Conservation (phyloP, 768 basidiomycete species). For the Tubosaeta brunneosetosa region DNA sequence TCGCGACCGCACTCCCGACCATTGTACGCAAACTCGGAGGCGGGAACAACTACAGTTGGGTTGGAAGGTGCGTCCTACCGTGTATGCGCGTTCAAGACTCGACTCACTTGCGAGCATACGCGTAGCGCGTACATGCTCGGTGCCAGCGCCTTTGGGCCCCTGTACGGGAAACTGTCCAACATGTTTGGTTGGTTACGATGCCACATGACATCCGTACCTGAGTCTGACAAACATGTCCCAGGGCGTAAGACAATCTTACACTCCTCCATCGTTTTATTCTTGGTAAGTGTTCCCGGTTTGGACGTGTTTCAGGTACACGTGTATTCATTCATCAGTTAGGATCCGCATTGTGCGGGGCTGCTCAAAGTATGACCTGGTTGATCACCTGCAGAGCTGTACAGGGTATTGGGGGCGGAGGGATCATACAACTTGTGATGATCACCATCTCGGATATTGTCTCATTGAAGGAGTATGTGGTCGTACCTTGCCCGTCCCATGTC, state of each 20-base stretch:
- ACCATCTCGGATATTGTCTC: constrained; percentile 80
- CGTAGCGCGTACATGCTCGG: constrained; percentile 69
- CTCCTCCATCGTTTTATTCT: constrained; percentile 58
- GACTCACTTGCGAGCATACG: neutral
- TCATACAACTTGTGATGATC: constrained; percentile 71
- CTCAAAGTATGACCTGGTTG: constrained; percentile 73
- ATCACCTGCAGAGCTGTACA: constrained; percentile 73
- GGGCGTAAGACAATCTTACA: constrained; percentile 73
- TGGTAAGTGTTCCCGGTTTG: constrained; percentile 39
- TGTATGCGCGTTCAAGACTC: neutral
- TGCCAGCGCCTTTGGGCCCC: constrained; percentile 59
- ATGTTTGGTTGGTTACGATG: constrained; percentile 32
- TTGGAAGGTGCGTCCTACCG: constrained; percentile 48
- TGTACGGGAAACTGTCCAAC: constrained; percentile 78
- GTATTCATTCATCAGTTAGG: constrained; percentile 44
- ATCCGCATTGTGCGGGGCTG: constrained; percentile 75
- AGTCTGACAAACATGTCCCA: constrained; percentile 6
- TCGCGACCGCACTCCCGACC: constrained; percentile 73
- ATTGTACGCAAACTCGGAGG: constrained; percentile 65
- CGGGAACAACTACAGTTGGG: constrained; percentile 65
- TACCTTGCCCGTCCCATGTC: neutral
- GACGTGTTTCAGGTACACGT: neutral
- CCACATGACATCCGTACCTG: neutral
- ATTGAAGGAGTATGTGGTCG: constrained; percentile 55
- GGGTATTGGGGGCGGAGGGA: constrained; percentile 77